Evolutionary conservation across 2,329 filamentous ascomycete genomes (phyloP).

Genomic region (Penicillium sp.): DNA sequence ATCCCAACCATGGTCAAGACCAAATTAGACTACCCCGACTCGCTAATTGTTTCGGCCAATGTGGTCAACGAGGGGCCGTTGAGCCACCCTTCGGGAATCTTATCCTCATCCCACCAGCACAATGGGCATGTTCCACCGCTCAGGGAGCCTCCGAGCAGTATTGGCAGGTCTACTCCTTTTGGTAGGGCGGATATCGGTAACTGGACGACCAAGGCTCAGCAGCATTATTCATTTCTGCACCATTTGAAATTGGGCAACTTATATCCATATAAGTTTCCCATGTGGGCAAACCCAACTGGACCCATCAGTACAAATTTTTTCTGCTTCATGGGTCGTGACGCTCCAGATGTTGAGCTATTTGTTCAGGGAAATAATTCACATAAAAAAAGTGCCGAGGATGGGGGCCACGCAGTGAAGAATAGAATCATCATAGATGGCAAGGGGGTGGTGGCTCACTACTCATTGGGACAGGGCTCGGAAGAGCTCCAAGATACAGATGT

Average conservation of each 20-base stretch:
- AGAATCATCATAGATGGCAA: constrained; percentile 58
- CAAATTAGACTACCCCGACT: constrained; percentile 56
- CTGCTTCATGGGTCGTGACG: constrained; percentile 59
- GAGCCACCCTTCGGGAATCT: constrained; percentile 51
- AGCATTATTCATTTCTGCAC: constrained; percentile 53
- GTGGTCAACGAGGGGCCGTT: constrained; percentile 62
- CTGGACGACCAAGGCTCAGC: constrained; percentile 57
- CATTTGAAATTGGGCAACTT: constrained; percentile 56
- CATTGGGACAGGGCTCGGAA: constrained; percentile 48
- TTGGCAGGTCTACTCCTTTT: constrained; percentile 55
- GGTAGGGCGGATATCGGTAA: constrained; percentile 31
- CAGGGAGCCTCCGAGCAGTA: constrained; percentile 25
- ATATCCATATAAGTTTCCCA: constrained; percentile 54
- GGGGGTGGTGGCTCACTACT: constrained; percentile 60
- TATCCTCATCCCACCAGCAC: neutral
- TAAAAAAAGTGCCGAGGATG: constrained; percentile 34
- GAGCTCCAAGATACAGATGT: constrained; percentile 59
- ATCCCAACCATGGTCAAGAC: constrained; percentile 61
- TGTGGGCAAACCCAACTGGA: constrained; percentile 54
- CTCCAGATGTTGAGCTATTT: constrained; percentile 47
- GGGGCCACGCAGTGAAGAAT: constrained; percentile 31
- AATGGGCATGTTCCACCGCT: constrained; percentile 36
- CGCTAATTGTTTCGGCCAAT: constrained; percentile 60
- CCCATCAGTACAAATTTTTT: constrained; percentile 61
- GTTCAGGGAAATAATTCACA: constrained; percentile 51